These are phyloP conservation scores for Mrakia hoshinonis DNA, from an alignment of 768 basidiomycete species.

Conservation along the genomic window DNA sequence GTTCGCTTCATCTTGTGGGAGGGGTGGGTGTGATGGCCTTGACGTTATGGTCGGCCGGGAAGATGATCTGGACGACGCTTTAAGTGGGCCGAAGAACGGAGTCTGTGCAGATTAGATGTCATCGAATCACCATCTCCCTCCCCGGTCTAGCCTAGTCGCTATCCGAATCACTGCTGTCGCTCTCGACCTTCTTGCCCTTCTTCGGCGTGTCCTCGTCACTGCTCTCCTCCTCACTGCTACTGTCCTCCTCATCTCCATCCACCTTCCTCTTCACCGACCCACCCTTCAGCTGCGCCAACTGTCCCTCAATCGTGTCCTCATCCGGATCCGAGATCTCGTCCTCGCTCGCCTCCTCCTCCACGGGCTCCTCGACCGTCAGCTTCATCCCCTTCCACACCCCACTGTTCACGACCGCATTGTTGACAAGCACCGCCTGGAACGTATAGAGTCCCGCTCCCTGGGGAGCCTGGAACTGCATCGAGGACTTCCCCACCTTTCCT, in stretches of 20 bases:
- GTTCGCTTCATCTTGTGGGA: neutral
- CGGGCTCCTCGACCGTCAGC: slow-evolving; percentile 75
- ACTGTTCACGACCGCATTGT: slow-evolving; percentile 81
- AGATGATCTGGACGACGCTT: no score
- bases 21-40: neutral
- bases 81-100: no score
- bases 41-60: neutral
- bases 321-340: slow-evolving; percentile 98
- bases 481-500: slow-evolving; percentile 49
- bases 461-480: slow-evolving; percentile 91
- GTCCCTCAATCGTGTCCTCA: slow-evolving; percentile 89
- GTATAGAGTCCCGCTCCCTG: slow-evolving; percentile 71
- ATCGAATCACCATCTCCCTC: no score
- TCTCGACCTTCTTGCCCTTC: slow-evolving; percentile 21
- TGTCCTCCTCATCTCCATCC: slow-evolving; percentile 49
- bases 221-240: slow-evolving; percentile 47
- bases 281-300: slow-evolving; percentile 95
- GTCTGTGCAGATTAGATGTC: no score
- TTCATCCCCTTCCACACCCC: slow-evolving; percentile 62
- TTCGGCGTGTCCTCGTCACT: slow-evolving; percentile 38
- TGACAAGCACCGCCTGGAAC: slow-evolving; percentile 77
- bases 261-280: slow-evolving; percentile 65
- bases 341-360: slow-evolving; percentile 51
- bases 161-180: slow-evolving; percentile 22
- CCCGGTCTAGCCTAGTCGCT: slow-evolving; percentile 19